Evolutionary conservation across 2,329 filamentous ascomycete genomes (phyloP).

Genomic region (Colletotrichum horii): DNA sequence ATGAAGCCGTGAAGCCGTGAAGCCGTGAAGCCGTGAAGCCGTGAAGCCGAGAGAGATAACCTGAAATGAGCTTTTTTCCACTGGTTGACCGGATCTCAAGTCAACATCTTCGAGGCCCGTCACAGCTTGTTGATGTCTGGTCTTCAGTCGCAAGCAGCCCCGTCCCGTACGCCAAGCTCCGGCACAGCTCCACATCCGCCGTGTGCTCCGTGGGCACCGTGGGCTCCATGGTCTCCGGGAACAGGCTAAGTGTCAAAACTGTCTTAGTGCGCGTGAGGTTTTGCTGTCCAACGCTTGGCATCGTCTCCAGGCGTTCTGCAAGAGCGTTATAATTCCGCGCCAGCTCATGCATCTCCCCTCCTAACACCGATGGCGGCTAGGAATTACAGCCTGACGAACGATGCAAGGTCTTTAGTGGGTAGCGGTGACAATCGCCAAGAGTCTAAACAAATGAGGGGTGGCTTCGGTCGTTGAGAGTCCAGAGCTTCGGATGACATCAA

Average conservation of each 20-base stretch:
- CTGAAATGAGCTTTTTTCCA: not conserved
- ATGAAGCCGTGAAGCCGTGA: too few relatives aligned
- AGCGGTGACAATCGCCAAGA: not conserved
- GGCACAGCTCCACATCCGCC: not conserved
- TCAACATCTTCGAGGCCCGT: fast-evolving
- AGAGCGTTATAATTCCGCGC: not conserved
- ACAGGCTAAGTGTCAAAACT: not conserved
- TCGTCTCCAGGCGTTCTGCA: not conserved
- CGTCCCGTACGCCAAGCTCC: not conserved
- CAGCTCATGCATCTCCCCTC: not conserved
- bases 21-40: too few relatives aligned
- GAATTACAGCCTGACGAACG: not conserved
- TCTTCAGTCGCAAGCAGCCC: not conserved
- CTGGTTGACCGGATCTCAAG: not conserved
- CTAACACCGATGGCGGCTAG: not conserved
- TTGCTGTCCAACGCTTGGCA: not conserved
- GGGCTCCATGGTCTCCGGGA: not conserved
- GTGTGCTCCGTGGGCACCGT: not conserved
- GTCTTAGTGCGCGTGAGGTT: not conserved
- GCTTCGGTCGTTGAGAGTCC: not conserved
- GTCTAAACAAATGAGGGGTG: not conserved
- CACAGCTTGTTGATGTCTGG: not conserved
- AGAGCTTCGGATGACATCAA: constrained; percentile 2
- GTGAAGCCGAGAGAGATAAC: not conserved
- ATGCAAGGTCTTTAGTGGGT: not conserved